phyloP scores from a whole-genome alignment of 768 basidiomycete genomes.

The Panaeolus cyanescens region DNA sequence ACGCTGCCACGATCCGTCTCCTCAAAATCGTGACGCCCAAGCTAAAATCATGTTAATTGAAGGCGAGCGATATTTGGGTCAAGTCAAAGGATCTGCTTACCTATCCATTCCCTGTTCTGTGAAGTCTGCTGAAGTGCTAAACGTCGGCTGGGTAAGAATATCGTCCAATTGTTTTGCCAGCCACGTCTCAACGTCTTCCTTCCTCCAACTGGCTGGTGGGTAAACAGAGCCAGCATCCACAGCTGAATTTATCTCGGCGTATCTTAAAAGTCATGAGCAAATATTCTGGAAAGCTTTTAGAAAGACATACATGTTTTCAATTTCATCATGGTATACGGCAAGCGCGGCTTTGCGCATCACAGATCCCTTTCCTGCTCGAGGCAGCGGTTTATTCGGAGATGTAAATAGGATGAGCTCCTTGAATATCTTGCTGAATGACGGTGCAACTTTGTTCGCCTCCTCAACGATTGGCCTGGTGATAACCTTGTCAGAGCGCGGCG shows the following conservation, averaged over 20 bases:
- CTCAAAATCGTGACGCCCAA: constrained; percentile 22
- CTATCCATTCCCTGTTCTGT: constrained; percentile 22
- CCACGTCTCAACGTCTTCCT: constrained; percentile 14
- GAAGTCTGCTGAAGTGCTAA: constrained; percentile 13
- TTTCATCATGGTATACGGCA: constrained; percentile 42
- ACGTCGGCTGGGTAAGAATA: constrained; percentile 5
- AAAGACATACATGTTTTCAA: constrained; percentile 41
- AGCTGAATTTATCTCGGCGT: constrained; percentile 15
- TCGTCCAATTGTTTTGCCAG: constrained; percentile 16
- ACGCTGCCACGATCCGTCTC: constrained; percentile 18
- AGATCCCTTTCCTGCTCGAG: constrained; percentile 50
- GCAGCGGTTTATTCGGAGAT: constrained; percentile 36
- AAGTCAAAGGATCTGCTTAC: not conserved
- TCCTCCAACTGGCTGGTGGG: constrained; percentile 17
- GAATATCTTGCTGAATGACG: constrained; percentile 46
- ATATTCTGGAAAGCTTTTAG: constrained; percentile 5
- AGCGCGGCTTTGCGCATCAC: constrained; percentile 46
- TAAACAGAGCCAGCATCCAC: constrained; percentile 8
- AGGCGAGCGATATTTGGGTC: not conserved
- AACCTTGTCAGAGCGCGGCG: not conserved
- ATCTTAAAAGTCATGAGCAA: constrained; percentile 10
- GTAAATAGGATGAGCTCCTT: constrained; percentile 55
- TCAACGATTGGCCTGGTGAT: constrained; percentile 30
- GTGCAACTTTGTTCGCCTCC: constrained; percentile 44
- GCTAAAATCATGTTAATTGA: constrained; percentile 2